Evolutionary conservation across 2,329 filamentous ascomycete species (phyloP).

Genomic region (Didymella keratinophila): DNA sequence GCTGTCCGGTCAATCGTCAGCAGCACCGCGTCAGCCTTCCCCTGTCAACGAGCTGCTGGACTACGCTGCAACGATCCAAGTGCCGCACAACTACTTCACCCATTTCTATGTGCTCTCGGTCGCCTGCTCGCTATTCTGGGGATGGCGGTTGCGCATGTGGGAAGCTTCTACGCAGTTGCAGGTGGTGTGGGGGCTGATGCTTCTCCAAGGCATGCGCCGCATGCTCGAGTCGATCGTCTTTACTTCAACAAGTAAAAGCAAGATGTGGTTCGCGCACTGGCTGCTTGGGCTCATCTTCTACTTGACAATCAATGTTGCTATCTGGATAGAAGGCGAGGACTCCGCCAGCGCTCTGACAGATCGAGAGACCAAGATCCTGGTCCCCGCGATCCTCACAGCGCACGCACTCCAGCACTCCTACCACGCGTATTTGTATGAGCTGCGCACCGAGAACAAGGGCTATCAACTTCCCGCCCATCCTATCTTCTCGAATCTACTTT

Average conservation of each 20-base stretch:
- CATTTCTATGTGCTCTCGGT: constrained; percentile 85
- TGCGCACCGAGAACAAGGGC: constrained; percentile 59
- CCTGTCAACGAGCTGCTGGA: constrained; percentile 54
- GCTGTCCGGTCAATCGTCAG: constrained; percentile 11
- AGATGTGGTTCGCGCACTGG: constrained; percentile 90
- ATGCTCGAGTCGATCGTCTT: constrained; percentile 77
- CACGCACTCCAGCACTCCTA: constrained; percentile 75
- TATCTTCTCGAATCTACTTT: constrained; percentile 76
- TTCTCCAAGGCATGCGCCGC: constrained; percentile 76
- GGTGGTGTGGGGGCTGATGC: constrained; percentile 75
- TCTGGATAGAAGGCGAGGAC: constrained; percentile 90
- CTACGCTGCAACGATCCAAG: constrained; percentile 62
- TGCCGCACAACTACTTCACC: constrained; percentile 88
- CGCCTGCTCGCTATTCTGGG: constrained; percentile 76
- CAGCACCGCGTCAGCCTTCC: constrained; percentile 19
- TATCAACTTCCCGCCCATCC: constrained; percentile 82
- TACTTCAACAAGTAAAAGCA: constrained; percentile 72
- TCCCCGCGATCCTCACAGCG: constrained; percentile 72
- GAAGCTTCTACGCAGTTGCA: constrained; percentile 62
- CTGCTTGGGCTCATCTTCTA: constrained; percentile 81
- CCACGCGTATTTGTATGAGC: constrained; percentile 56
- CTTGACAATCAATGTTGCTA: constrained; percentile 71
- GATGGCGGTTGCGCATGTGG: constrained; percentile 63
- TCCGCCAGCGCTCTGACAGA: constrained; percentile 44
- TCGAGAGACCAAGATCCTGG: constrained; percentile 61